phyloP scores from a whole-genome alignment of 2,329 filamentous ascomycete genomes.

The Nemania sp. region DNA sequence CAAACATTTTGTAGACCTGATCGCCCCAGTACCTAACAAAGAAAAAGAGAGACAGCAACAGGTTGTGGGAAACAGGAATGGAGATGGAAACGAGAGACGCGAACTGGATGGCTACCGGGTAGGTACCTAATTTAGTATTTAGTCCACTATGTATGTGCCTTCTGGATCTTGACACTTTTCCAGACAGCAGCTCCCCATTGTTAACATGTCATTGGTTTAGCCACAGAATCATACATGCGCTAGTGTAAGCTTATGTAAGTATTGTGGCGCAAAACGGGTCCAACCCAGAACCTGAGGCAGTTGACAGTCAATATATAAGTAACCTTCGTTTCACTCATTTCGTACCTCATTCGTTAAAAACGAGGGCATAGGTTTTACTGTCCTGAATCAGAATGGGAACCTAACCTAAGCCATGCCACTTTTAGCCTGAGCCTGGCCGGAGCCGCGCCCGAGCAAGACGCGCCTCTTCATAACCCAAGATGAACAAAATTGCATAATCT shows the following conservation, averaged over 20 bases:
- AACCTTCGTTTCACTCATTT: too few species aligned
- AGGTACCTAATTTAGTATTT: too few species aligned
- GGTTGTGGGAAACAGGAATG: slow-evolving; percentile 20
- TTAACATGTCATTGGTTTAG: slow-evolving; percentile 13
- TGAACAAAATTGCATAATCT: too few species aligned
- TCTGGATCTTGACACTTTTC: slow-evolving; percentile 51
- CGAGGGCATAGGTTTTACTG: too few species aligned
- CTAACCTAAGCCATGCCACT: too few species aligned
- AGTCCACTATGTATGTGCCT: slow-evolving; percentile 28
- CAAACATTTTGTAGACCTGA: slow-evolving; percentile 58
- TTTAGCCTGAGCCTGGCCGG: too few species aligned
- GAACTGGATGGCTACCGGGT: background rate
- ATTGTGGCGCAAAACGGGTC: background rate
- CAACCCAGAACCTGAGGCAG: background rate
- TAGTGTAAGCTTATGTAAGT: background rate
- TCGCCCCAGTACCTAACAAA: slow-evolving; percentile 14
- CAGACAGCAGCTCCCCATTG: slow-evolving; percentile 30
- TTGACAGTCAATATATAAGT: too few species aligned
- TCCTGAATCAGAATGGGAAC: too few species aligned
- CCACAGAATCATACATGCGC: slow-evolving; percentile 1
- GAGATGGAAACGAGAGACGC: slow-evolving; percentile 30
- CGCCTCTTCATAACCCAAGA: too few species aligned
- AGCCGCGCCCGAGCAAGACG: too few species aligned
- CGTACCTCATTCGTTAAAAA: too few species aligned
- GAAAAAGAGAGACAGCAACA: slow-evolving; percentile 21